Base-by-base conservation (phyloP, 1,284 basidiomycete species). In the Microbotryum lychnidis-dioicae region DNA sequence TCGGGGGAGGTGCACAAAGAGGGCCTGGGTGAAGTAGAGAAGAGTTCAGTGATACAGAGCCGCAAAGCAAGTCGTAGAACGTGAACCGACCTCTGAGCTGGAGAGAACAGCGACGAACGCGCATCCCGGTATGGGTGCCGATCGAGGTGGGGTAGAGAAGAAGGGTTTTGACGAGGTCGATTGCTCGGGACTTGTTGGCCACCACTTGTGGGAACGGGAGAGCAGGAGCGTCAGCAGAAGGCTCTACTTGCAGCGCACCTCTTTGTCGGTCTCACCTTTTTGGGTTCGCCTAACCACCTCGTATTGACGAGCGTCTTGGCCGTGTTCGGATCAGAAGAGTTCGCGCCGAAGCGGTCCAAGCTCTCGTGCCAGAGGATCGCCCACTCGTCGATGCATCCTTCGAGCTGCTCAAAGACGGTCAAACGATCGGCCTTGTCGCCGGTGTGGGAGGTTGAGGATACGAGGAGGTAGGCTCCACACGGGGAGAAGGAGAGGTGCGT, bases 91-190 rank as follows among this genome's bases (percentile, higher is more conserved):
- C 54, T 68, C 66, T n/a, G 58, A 55, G 14, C 48, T 57, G 7
- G 57, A 62, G 14, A 68, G 51, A 2, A 68, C 60, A 14, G 52
- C 55, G n/a, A 68, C 62, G 48, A 68, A 68, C 1, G 66, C 66
- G 4, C 55, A 46, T 2, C 64, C 66, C 46, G 42, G 50, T 20
- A 68, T 3, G 1, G 66, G 61, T 1, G 66, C 56, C 7, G 61
- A 63, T 2, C 66, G 51, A 0, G 57, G 56, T 37, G 66, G 66
- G 3, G 64, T 64, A 14, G 61, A 63, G 25, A 51, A 59, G 21
- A 68, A 54, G 9, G 66, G 61, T 50, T 57, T 61, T 42, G 45
- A 14, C 33, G 21, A 20, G 20, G 8, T 52, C 55, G 18, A 51
- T 33, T 4, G 31, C 20, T 57, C 62, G 10, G 54, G 61, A 2